Evolutionary conservation across 345 rosid genomes (phyloP).

Genomic region (Dimocarpus longan): DNA sequence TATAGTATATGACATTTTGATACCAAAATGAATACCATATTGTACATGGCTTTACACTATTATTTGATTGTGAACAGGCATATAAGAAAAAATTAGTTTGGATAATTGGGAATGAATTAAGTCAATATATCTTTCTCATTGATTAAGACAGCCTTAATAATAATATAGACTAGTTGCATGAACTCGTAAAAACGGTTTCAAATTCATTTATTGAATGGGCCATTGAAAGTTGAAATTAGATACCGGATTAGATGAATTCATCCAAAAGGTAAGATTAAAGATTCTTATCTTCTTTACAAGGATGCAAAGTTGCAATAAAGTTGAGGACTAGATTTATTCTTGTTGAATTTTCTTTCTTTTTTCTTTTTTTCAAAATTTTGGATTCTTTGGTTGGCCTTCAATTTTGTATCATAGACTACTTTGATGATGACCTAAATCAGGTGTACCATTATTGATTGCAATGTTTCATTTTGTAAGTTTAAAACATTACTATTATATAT

Average conservation of each 20-base stretch:
- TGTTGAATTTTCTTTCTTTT: background rate
- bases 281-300: background rate
- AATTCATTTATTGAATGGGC: background rate
- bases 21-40: too few relatives aligned
- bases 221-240: background rate
- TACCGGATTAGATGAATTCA: background rate
- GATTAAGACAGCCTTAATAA: too few relatives aligned
- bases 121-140: too few relatives aligned
- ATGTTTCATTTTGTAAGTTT: too few relatives aligned
- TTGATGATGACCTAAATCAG: background rate
- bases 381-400: slow-evolving; percentile 2
- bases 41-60: too few relatives aligned
- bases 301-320: background rate
- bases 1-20: too few relatives aligned
- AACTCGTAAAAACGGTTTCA: too few relatives aligned
- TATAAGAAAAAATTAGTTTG: too few relatives aligned
- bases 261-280: background rate
- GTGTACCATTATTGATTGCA: background rate
- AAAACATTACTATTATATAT: background rate
- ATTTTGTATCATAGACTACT: background rate
- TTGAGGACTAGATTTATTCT: background rate
- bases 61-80: too few relatives aligned
- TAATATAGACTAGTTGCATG: too few relatives aligned
- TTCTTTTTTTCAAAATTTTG: background rate
- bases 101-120: too few relatives aligned